Evolutionary conservation across 805 yeast genomes (phyloP).

Genomic region (Ogataea philodendri): DNA sequence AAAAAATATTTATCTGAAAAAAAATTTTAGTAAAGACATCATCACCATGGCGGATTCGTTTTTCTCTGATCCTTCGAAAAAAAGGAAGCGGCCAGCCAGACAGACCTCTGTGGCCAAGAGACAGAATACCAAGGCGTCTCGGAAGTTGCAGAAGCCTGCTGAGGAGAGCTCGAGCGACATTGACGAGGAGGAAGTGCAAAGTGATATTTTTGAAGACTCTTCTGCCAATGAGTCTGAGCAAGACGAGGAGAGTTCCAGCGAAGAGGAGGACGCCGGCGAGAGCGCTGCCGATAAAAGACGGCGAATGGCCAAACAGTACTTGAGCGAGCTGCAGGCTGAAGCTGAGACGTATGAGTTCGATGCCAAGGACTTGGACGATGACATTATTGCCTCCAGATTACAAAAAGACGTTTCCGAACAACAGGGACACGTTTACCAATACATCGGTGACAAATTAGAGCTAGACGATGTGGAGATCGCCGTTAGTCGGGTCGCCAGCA

Average conservation of each 20-base stretch:
- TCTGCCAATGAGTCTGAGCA: constrained; percentile 29
- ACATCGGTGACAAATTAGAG: constrained; percentile 51
- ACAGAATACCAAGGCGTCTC: constrained; percentile 15
- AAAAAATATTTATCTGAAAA: constrained; percentile 7
- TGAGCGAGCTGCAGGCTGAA: constrained; percentile 71
- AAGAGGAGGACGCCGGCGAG: constrained; percentile 72
- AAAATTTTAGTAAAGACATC: constrained; percentile 9
- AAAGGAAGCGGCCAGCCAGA: constrained; percentile 32
- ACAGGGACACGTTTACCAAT: constrained; percentile 78
- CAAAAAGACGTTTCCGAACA: constrained; percentile 87
- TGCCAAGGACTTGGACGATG: constrained; percentile 88
- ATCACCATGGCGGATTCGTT: constrained; percentile 49
- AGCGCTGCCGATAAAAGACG: constrained; percentile 91
- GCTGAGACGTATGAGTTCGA: constrained; percentile 59
- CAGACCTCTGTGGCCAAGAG: constrained; percentile 17
- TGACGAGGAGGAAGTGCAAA: constrained; percentile 38
- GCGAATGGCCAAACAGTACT: constrained; percentile 88
- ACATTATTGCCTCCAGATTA: constrained; percentile 75
- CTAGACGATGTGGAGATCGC: constrained; percentile 41
- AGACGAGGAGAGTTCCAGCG: constrained; percentile 52
- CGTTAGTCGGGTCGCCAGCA: constrained; percentile 59
- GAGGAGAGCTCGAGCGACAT: constrained; percentile 28
- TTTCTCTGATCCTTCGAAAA: constrained; percentile 56
- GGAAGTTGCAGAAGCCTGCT: constrained; percentile 8
- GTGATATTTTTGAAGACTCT: constrained; percentile 31